Conservation (phyloP, 2,329 filamentous ascomycete species). For the Aspergillus arachidicola region DNA sequence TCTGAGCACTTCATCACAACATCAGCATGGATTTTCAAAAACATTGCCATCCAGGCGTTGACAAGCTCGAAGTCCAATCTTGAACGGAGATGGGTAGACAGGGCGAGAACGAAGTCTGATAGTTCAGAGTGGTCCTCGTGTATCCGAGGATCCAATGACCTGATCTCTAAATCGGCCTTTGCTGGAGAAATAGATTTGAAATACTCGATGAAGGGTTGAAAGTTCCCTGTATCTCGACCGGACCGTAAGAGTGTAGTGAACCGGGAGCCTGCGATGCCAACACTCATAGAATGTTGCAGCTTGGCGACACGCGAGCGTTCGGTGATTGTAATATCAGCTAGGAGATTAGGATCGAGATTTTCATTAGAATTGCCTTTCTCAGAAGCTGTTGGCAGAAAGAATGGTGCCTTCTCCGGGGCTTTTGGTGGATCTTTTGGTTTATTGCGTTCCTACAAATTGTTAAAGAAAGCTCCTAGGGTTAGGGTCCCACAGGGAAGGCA, state of each 20-base stretch:
- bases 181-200: constrained; percentile 81
- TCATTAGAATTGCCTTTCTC: constrained; percentile 25
- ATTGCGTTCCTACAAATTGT: constrained; percentile 70
- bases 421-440: constrained; percentile 92
- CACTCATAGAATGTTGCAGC: constrained; percentile 56
- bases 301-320: constrained; percentile 70
- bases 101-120: constrained; percentile 74
- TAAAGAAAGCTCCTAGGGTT: constrained; percentile 10
- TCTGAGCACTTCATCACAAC: constrained; percentile 51
- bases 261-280: constrained; percentile 26
- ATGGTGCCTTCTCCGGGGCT: constrained; percentile 88
- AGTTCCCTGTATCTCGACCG: constrained; percentile 58
- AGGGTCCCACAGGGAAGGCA: not conserved
- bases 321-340: constrained; percentile 40
- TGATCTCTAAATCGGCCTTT: constrained; percentile 85
- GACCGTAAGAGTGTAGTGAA: constrained; percentile 55
- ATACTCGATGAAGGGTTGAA: constrained; percentile 71
- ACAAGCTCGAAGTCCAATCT: constrained; percentile 88
- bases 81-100: constrained; percentile 69
- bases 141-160: constrained; percentile 65
- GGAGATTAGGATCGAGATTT: constrained; percentile 31
- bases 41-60: constrained; percentile 97
- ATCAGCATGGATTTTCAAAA: constrained; percentile 76
- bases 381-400: constrained; percentile 71
- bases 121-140: constrained; percentile 65